phyloP scores from a whole-genome alignment of 106 monocot genomes.

The Acanthochlamys bracteata region DNA sequence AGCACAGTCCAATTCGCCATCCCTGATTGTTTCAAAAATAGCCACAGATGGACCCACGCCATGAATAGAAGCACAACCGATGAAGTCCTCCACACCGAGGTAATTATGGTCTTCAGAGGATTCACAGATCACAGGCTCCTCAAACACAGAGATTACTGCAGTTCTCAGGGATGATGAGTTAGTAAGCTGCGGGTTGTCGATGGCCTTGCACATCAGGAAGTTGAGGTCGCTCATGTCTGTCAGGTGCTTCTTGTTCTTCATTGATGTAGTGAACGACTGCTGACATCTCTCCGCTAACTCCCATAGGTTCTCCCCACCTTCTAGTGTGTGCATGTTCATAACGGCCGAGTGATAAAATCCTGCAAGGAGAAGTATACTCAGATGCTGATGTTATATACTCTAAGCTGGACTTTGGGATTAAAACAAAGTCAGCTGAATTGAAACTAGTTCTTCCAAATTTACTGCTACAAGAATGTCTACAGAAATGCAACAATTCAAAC shows the following conservation, averaged over 20 bases:
- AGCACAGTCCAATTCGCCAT: conserved; percentile 44
- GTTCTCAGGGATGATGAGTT: conserved; percentile 62
- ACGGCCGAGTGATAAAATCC: conserved; percentile 86
- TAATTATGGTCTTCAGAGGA: conserved; percentile 10
- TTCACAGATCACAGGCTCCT: conserved; percentile 37
- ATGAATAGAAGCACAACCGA: conserved; percentile 67
- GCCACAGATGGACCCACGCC: conserved; percentile 72
- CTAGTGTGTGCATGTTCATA: conserved; percentile 44
- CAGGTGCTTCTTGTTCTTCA: conserved; percentile 58
- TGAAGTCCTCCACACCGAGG: conserved; percentile 53
- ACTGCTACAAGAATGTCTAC: neutral
- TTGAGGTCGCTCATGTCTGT: conserved; percentile 73
- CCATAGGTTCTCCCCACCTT: conserved; percentile 62
- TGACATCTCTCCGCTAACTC: conserved; percentile 55
- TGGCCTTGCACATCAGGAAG: conserved; percentile 81
- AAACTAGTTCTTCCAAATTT: too few relatives aligned
- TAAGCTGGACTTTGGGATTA: too few relatives aligned
- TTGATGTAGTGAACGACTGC: conserved; percentile 36
- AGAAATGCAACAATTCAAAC: neutral
- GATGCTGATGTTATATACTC: too few relatives aligned
- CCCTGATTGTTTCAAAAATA: conserved; percentile 66
- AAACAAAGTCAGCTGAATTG: too few relatives aligned
- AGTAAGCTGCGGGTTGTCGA: conserved; percentile 73
- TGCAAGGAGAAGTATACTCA: conserved; percentile 13
- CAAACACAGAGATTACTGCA: conserved; percentile 67